phyloP scores from a whole-genome alignment of 768 basidiomycete genomes.

The Harrya chromipes region DNA sequence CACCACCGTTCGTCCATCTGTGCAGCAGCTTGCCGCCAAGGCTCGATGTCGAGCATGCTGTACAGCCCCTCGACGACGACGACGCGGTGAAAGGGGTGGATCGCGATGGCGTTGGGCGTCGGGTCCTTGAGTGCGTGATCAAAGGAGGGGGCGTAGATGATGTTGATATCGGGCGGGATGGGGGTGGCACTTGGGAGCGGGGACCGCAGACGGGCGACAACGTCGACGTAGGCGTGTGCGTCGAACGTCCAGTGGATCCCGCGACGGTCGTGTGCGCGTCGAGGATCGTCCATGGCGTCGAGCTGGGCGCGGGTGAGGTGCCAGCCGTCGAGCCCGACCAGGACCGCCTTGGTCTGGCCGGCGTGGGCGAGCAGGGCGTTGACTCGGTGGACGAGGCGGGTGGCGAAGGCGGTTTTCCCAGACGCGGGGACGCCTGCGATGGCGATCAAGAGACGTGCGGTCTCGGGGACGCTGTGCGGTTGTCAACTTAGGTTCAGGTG shows the following conservation, averaged over 20 bases:
- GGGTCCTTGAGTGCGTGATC: constrained; percentile 89
- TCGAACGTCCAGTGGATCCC: constrained; percentile 95
- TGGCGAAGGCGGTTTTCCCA: constrained; percentile 80
- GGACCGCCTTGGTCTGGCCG: constrained; percentile 41
- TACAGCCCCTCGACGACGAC: constrained; percentile 92
- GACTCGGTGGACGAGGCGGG: constrained; percentile 48
- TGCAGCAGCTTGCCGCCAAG: constrained; percentile 66
- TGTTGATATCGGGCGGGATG: constrained; percentile 1
- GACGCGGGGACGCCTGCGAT: constrained; percentile 81
- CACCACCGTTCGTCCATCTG: constrained; percentile 79
- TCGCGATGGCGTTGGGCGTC: constrained; percentile 49
- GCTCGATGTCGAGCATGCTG: constrained; percentile 64
- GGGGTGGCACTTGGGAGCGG: constrained; percentile 13
- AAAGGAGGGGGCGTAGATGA: constrained; percentile 76
- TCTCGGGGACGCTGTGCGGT: constrained; percentile 13
- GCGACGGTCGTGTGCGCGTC: constrained; percentile 72
- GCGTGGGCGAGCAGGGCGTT: constrained; percentile 41
- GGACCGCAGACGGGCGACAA: constrained; percentile 54
- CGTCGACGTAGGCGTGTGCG: constrained; percentile 62
- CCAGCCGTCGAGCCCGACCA: constrained; percentile 90
- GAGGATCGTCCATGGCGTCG: constrained; percentile 71
- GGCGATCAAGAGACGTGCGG: constrained; percentile 60
- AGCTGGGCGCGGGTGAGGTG: constrained; percentile 80
- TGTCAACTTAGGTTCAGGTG: neutral
- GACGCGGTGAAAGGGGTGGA: constrained; percentile 67